A percentile compares a stretch with the other conserved stretches of the same genome.
Conservation (phyloP, 176 grass and related monocot species). For the Lolium perenne region DNA sequence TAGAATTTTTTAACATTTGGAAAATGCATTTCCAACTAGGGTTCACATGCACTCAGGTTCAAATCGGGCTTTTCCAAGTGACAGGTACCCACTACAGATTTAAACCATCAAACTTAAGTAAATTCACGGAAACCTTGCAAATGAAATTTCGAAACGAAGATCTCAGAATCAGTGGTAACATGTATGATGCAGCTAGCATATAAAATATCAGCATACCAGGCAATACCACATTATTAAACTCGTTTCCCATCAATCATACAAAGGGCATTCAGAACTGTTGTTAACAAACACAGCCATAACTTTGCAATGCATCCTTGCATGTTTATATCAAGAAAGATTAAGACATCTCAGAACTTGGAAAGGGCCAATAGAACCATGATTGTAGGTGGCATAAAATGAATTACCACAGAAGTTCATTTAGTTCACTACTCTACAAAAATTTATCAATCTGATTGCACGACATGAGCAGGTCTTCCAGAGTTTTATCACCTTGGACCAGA, state of each 20-base stretch:
- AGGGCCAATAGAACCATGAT: neutral
- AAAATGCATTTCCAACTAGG: too few relatives aligned
- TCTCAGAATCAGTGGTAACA: neutral
- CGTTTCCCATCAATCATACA: neutral
- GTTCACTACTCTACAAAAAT: conserved; percentile 60
- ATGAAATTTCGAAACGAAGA: neutral
- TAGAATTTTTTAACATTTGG: too few relatives aligned
- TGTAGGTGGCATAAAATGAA: conserved; percentile 1
- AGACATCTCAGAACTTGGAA: conserved; percentile 27
- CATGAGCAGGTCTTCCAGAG: conserved; percentile 51
- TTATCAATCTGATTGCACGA: conserved; percentile 50
- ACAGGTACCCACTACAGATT: neutral
- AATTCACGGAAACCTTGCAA: neutral
- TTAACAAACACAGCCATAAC: neutral
- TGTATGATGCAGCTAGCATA: neutral
- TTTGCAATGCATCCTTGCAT: neutral
- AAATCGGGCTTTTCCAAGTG: too few relatives aligned
- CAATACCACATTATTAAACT: neutral
- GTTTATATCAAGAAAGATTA: conserved; percentile 22
- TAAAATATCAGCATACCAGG: neutral
- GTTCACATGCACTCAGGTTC: too few relatives aligned
- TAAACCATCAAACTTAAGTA: neutral
- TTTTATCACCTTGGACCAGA: conserved; percentile 87
- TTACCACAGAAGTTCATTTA: conserved; percentile 13
- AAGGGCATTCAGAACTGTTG: neutral